phyloP scores from a whole-genome alignment of 495 filamentous ascomycete species.

The Xylaria grammica region DNA sequence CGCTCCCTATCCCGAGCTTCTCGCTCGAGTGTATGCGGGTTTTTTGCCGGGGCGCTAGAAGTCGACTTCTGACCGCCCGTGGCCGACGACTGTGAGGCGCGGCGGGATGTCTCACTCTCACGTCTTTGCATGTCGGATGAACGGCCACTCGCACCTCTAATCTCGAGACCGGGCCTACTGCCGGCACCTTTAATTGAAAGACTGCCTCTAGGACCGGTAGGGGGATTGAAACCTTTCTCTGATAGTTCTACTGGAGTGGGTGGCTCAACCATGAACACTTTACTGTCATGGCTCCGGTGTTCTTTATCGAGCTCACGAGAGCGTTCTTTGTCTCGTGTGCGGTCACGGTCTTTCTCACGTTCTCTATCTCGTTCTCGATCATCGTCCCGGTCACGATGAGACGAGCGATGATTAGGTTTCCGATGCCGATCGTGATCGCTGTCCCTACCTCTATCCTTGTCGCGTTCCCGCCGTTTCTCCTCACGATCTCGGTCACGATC shows the following conservation, averaged over 20 bases:
- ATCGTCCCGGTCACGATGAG: slow-evolving; percentile 49
- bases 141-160: slow-evolving; percentile 40
- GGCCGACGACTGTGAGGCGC: slow-evolving; percentile 49
- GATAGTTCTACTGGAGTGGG: slow-evolving; percentile 49
- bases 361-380: slow-evolving; percentile 52
- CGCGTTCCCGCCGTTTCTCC: slow-evolving; percentile 50
- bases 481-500: slow-evolving; percentile 47
- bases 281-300: slow-evolving; percentile 56
- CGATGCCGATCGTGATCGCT: slow-evolving; percentile 42
- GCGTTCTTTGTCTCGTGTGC: slow-evolving; percentile 51
- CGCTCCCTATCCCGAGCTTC: slow-evolving; percentile 78
- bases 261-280: slow-evolving; percentile 43
- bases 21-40: slow-evolving; percentile 78
- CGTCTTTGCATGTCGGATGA: slow-evolving; percentile 31
- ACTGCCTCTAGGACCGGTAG: slow-evolving; percentile 44
- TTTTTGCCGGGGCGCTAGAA: slow-evolving; percentile 38
- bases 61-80: slow-evolving; percentile 37
- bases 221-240: slow-evolving; percentile 44
- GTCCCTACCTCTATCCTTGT: slow-evolving; percentile 46
- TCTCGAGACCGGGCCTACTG: slow-evolving; percentile 40
- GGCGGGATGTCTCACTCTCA: slow-evolving; percentile 38
- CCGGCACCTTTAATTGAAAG: slow-evolving; percentile 47
- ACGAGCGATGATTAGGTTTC: slow-evolving; percentile 47
- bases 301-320: slow-evolving; percentile 49
- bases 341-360: slow-evolving; percentile 53